Base-by-base conservation (phyloP, 306 rosid species). In the Vigna reflexopilosa region DNA sequence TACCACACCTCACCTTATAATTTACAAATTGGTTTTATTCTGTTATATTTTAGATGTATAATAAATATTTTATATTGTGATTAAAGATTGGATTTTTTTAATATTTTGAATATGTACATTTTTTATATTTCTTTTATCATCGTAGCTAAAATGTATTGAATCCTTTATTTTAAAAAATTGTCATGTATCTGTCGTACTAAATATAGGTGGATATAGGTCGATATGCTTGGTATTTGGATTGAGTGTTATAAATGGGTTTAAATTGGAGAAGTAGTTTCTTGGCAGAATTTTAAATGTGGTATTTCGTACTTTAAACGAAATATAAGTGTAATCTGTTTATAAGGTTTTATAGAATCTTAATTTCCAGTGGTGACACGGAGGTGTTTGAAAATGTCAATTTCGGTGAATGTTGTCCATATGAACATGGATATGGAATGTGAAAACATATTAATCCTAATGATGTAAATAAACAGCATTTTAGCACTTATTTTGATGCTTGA, bases 391-490 rank as follows among this genome's bases (percentile, higher is more conserved):
- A 10, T 50, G 30, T 28, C 36, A 34, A 50, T 15, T 1, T 40
- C 38, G 34, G 19, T n/a, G 19, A 48, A 61, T 62, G 34, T 28
- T 30, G 42, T 28, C 8, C 8, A 48, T 48, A 34, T 28, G 38
- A 57, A 34, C 24, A 70, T 30, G 14, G 20, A 70, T 76, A 59
- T 61, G 65, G 22, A 57, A 58, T 12, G 5, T 58, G 20, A 22
- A 20, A 82, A 50, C 48, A 47, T 64, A 38, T 7, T 58, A 67
- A 32, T 30, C 61, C 47, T 47, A 68, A 57, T 75, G 48, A 55
- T 64, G 20, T 63, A 81, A 34, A 47, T 44, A 67, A 32, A 30
- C 81, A 9, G 51, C 12, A 58, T 36, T 6, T 8, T 3, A 57
- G 9, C 55, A 50, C 50, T 40, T 12, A 11, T 20, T 70, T 36